phyloP scores from a whole-genome alignment of 2,329 filamentous ascomycete species.

The Myrmaecium sp. region DNA sequence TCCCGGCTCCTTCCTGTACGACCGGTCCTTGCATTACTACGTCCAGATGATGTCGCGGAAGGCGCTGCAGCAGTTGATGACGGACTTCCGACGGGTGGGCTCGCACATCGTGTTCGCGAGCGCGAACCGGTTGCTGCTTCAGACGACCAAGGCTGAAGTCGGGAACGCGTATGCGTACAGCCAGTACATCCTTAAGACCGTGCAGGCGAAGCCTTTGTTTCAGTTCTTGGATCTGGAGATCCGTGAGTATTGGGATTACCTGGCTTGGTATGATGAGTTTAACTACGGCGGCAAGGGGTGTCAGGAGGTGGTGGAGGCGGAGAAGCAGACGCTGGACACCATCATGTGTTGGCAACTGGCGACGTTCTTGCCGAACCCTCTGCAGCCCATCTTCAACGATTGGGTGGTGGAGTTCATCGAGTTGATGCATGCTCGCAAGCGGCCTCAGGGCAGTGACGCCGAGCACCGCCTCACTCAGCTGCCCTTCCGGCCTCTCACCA shows the following conservation, averaged over 20 bases:
- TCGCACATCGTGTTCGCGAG: conserved; percentile 94
- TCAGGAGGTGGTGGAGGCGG: conserved; percentile 56
- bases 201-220: conserved; percentile 88
- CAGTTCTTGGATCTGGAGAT: conserved; percentile 95
- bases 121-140: conserved; percentile 72
- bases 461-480: conserved; percentile 43
- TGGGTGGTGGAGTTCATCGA: conserved; percentile 94
- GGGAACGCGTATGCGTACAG: conserved; percentile 94
- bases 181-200: conserved; percentile 94
- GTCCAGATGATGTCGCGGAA: conserved; percentile 98
- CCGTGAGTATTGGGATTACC: conserved; percentile 98
- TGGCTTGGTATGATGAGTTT: conserved; percentile 97
- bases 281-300: conserved; percentile 96
- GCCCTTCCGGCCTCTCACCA: conserved; percentile 36
- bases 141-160: conserved; percentile 93
- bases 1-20: conserved; percentile 85
- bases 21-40: conserved; percentile 86
- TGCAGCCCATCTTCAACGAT: conserved; percentile 75
- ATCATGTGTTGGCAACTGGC: conserved; percentile 98
- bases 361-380: conserved; percentile 63
- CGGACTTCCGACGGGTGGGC: conserved; percentile 85
- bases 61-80: conserved; percentile 92
- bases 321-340: conserved; percentile 68
- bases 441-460: conserved; percentile 32
- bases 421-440: conserved; percentile 78